Evolutionary conservation across 306 rosid genomes (phyloP), one percentile per base, ranked within the genome.

Genomic region (Spatholobus suberectus): DNA sequence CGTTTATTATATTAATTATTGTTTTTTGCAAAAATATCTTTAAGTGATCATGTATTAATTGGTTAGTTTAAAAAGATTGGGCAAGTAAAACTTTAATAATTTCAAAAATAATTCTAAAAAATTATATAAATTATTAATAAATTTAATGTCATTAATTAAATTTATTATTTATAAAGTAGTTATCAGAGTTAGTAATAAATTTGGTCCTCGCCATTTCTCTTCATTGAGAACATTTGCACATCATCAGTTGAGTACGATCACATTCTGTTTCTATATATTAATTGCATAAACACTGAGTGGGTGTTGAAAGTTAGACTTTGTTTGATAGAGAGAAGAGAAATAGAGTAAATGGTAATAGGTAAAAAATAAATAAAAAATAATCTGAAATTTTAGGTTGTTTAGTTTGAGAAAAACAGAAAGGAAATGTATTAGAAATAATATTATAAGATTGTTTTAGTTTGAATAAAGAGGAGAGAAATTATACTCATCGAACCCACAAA

Each of bases 181-280:
- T 58, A 23, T 3, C 5, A 8, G 10, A 14, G 1, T 13, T 27
- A 29, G 44, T 49, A 8, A 8, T n/a, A 0, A 27, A 29, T 27
- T 27, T 41, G 70, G 46, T 21, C 70, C 29, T 55, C 3, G 13
- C 29, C 20, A 6, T 70, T 43, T 58, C 10, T 71, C 40, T 27
- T 80, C 20, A 0, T 14, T 57, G 37, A 58, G 5, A 35, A 61
- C 29, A 34, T 76, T n/a, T 41, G 3, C 74, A 70, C 46, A 35
- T 46, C 79, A 47, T 69, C 68, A 77, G 1, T 78, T 67, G 70
- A 73, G 17, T 41, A 65, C 11, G 29, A 66, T 83, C 65, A 37
- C 26, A 2, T 23, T 41, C 49, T 20, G 35, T 18, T 23, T 41
- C 49, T 20, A 26, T 18, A 2, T 29, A 6, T 66, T 75, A 29